Conservation (phyloP, 441 rosid species). For the Arabidopsis hybrid region DNA sequence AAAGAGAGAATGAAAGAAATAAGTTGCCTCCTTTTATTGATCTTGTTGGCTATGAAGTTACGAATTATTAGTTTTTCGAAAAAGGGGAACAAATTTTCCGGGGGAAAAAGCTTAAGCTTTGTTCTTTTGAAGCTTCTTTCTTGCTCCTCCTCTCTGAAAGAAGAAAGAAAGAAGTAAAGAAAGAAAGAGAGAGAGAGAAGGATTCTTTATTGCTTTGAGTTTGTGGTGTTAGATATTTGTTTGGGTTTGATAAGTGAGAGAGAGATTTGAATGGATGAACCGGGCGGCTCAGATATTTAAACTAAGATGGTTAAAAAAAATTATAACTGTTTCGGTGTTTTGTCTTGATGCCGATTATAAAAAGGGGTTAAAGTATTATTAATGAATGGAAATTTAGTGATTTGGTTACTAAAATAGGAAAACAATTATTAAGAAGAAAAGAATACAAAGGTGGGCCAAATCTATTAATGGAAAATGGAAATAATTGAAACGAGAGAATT, state of each 20-base stretch:
- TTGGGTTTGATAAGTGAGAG: slow-evolving; percentile 40
- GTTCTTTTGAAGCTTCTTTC: slow-evolving; percentile 19
- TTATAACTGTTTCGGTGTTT: background rate
- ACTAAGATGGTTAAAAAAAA: slow-evolving; percentile 37
- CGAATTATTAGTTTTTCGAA: background rate
- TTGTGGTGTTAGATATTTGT: slow-evolving; percentile 51
- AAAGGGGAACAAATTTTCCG: slow-evolving; percentile 8
- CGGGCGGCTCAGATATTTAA: slow-evolving; percentile 79
- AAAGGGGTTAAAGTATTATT: background rate
- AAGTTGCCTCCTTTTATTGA: slow-evolving; percentile 7
- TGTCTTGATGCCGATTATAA: slow-evolving; percentile 3
- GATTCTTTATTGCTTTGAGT: slow-evolving; percentile 47
- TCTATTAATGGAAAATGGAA: slow-evolving; percentile 37
- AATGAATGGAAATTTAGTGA: slow-evolving; percentile 22
- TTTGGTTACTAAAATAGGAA: slow-evolving; percentile 42
- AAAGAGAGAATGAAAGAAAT: background rate
- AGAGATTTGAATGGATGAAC: slow-evolving; percentile 72
- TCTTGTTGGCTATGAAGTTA: slow-evolving; percentile 26
- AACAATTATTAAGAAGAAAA: slow-evolving; percentile 30
- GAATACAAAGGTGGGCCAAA: slow-evolving; percentile 28
- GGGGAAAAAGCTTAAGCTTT: slow-evolving; percentile 30
- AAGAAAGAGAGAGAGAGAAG: slow-evolving; percentile 43
- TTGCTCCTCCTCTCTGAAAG: slow-evolving; percentile 31
- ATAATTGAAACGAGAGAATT: slow-evolving; percentile 1
- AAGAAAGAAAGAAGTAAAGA: background rate